Evolutionary conservation across 306 rosid genomes (phyloP).

Genomic region (Citrullus mucosospermus): DNA sequence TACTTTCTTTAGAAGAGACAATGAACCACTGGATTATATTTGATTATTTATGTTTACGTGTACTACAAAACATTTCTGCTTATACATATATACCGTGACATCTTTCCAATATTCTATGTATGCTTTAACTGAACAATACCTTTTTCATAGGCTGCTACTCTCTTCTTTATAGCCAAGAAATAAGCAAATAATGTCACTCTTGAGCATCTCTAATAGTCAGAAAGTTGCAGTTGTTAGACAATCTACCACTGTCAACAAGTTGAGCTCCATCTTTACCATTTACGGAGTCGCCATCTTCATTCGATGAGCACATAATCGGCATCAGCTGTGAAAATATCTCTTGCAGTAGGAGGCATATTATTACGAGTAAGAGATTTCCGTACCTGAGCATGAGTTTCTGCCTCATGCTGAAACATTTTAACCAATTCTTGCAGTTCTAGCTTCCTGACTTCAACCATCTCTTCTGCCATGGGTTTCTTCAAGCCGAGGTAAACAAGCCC

Average conservation of each 20-base stretch:
- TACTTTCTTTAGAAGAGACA: background rate
- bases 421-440: conserved; percentile 70
- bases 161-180: background rate
- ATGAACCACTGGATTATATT: background rate
- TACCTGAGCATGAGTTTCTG: conserved; percentile 82
- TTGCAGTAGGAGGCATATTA: conserved; percentile 67
- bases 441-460: conserved; percentile 59
- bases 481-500: conserved; percentile 68
- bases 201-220: background rate
- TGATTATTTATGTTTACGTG: background rate
- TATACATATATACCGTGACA: background rate
- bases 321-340: conserved; percentile 26
- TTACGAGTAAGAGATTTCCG: conserved; percentile 34
- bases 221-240: background rate
- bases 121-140: background rate
- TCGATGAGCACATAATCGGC: conserved; percentile 31
- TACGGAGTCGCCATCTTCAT: background rate
- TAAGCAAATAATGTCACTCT: background rate
- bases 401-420: conserved; percentile 80
- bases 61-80: background rate
- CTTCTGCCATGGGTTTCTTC: conserved; percentile 43
- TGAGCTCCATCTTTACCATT: background rate
- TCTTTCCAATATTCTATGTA: background rate
- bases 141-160: background rate
- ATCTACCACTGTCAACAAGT: background rate